Evolutionary conservation across 2,329 filamentous ascomycete genomes (phyloP).

Genomic region (Domatiomyces catenatus): DNA sequence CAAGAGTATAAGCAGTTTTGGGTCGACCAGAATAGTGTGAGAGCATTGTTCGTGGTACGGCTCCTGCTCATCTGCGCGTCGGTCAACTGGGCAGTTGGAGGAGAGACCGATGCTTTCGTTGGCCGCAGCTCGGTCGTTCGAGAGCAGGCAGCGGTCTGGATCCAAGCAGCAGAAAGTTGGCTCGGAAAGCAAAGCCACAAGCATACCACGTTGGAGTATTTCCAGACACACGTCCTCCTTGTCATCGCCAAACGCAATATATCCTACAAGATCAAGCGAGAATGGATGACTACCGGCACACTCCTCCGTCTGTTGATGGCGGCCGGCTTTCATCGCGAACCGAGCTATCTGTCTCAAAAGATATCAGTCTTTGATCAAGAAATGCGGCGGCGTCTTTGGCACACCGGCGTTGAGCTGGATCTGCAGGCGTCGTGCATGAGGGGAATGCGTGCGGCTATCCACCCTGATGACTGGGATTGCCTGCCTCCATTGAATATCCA

Average conservation of each 20-base stretch:
- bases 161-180: slow-evolving; percentile 9
- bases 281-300: slow-evolving; percentile 33
- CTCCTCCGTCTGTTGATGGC: slow-evolving; percentile 34
- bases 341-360: slow-evolving; percentile 22
- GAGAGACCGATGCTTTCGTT: slow-evolving; percentile 3
- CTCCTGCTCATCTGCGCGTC: slow-evolving; percentile 42
- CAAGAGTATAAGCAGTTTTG: slow-evolving; percentile 41
- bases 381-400: slow-evolving; percentile 42
- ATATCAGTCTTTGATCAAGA: slow-evolving; percentile 33
- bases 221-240: slow-evolving; percentile 34
- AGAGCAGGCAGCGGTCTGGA: slow-evolving; percentile 7
- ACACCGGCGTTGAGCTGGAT: slow-evolving; percentile 40
- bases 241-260: slow-evolving; percentile 33
- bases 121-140: slow-evolving; percentile 7
- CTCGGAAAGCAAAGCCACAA: slow-evolving; percentile 30
- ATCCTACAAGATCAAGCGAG: slow-evolving; percentile 33
- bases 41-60: slow-evolving; percentile 37
- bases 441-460: slow-evolving; percentile 36
- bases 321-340: slow-evolving; percentile 36
- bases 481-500: slow-evolving; percentile 25
- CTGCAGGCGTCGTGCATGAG: slow-evolving; percentile 39
- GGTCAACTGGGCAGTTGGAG: slow-evolving; percentile 4
- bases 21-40: slow-evolving; percentile 33
- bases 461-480: slow-evolving; percentile 32
- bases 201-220: slow-evolving; percentile 31